Evolutionary conservation across 805 yeast genomes (phyloP).

Genomic region (Nakazawaea ernobii): DNA sequence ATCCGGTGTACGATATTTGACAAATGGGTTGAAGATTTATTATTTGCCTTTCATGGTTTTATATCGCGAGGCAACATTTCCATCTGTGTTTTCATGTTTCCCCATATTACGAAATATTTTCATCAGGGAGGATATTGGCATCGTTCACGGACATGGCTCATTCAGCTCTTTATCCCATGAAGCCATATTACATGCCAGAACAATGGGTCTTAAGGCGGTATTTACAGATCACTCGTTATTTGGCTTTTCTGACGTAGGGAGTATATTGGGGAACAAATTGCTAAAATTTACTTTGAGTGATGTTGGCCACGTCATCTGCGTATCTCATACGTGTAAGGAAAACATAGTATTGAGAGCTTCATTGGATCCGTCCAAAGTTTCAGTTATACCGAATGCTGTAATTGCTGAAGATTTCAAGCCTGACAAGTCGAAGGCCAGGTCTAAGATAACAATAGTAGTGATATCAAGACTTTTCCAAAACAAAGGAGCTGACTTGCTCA

Average conservation of each 20-base stretch:
- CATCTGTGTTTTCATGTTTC: slow-evolving; percentile 83
- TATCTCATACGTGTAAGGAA: slow-evolving; percentile 93
- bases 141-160: slow-evolving; percentile 95
- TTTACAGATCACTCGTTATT: slow-evolving; percentile 95
- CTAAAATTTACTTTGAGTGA: slow-evolving; percentile 79
- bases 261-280: slow-evolving; percentile 81
- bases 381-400: slow-evolving; percentile 96
- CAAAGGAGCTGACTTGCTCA: slow-evolving; percentile 88
- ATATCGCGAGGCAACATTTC: slow-evolving; percentile 81
- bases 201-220: slow-evolving; percentile 89
- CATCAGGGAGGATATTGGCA: slow-evolving; percentile 77
- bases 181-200: slow-evolving; percentile 82
- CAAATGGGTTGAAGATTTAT: slow-evolving; percentile 91
- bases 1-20: slow-evolving; percentile 72
- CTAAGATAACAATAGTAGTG: slow-evolving; percentile 72
- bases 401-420: slow-evolving; percentile 78
- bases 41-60: slow-evolving; percentile 78
- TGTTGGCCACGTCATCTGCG: slow-evolving; percentile 92
- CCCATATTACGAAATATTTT: slow-evolving; percentile 83
- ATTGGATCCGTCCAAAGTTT: slow-evolving; percentile 67
- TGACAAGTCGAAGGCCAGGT: slow-evolving; percentile 15
- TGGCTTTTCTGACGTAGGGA: slow-evolving; percentile 84
- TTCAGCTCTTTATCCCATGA: slow-evolving; percentile 84
- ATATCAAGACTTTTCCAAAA: slow-evolving; percentile 92
- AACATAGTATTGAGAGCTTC: slow-evolving; percentile 87